Evolutionary conservation across 2,329 filamentous ascomycete genomes (phyloP), one percentile per base, ranked within the genome.

Genomic region (Fusarium metavorans): DNA sequence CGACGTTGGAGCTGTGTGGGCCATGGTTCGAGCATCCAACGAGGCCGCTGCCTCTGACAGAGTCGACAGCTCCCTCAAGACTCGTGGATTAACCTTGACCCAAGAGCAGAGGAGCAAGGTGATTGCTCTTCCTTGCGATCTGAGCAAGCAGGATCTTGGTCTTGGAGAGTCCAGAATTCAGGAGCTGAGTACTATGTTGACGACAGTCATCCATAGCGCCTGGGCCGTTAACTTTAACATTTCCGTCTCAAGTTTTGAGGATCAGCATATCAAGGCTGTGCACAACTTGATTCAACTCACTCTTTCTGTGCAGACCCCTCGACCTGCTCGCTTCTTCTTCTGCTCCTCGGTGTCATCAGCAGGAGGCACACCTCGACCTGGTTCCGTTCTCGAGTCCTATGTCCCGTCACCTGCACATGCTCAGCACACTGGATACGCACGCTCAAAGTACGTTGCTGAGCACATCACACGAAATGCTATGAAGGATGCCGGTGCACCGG

Each of bases 141-240:
- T 80, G 0, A 71, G 77, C 10, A 66, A 68, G 8, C 23, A 64
- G 0, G 62, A 73, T 3, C 70, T 80, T 0, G 79, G 77, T 1
- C 67, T 80, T 0, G 64, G 67, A 2, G 48, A 63, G 9, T 58
- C 63, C 0, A 86, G 73, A 2, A 78, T 83, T 10, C 32, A 72
- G 2, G 75, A 80, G 13, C 64, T 88, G 0, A 60, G 60, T 7
- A 57, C 63, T 7, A 73, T 80, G 0, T 75, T 89, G 18, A 86
- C 84, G 0, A 76, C 77, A 9, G 82, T 88, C 23, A 86, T 90
- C 27, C 87, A 90, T 78, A 82, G 83, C 70, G 87, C 88, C 0
- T 89, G 88, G 88, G 82, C 86, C 0, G 88, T 90, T 9, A 90
- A 90, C 77, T 90, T 90, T 79, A 89, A 88, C 75, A 83, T 89